Evolutionary conservation across 2,329 filamentous ascomycete genomes (phyloP), one percentile per base, ranked within the genome.

Genomic region (Colletotrichum simmondsii): DNA sequence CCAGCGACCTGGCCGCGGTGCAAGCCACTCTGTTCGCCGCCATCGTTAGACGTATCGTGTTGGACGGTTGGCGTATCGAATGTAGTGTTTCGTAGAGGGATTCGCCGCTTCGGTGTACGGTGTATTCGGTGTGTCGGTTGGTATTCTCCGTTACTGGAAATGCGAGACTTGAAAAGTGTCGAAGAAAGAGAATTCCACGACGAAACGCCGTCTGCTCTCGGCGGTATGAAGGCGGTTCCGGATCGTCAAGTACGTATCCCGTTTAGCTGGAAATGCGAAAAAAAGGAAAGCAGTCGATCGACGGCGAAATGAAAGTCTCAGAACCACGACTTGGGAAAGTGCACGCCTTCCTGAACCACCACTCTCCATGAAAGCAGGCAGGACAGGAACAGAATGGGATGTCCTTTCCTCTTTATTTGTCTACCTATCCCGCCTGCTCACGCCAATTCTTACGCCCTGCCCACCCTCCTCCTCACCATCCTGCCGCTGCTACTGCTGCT

Each of bases 31-130:
- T 52, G 26, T 54, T 30, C 35, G 66, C 60, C 35, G 60, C 66
- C 61, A 76, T 53, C 81, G 79, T 66, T 79, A 77, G 56, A 77
- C 75, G 65, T 76, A 59, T 68, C 77, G 77, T 12, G 22, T 61
- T 7, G 54, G 24, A 8, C 37, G 37, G 42, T n/a, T 22, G 8
- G 42, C 7, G 16, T 56, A 24, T 32, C 5, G 60, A 57, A 46
- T 46, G 35, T 28, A 24, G 42, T n/a, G 1, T n/a, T 22, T 46
- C 28, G 28, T 26, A 26, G 22, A 22, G 35, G 22, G 0, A 24
- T 16, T 11, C 22, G 53, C 60, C n/a, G 66, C 58, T 61, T 72
- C 14, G 46, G n/a, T 46, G n/a, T 49, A 22, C 14, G 30, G n/a
- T 46, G 28, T 49, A 22, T 64, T 64, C 19, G 19, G 19, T 49